Base-by-base conservation (phyloP, 371 early-diverging fungal genomes). In the Mortierella sp. region DNA sequence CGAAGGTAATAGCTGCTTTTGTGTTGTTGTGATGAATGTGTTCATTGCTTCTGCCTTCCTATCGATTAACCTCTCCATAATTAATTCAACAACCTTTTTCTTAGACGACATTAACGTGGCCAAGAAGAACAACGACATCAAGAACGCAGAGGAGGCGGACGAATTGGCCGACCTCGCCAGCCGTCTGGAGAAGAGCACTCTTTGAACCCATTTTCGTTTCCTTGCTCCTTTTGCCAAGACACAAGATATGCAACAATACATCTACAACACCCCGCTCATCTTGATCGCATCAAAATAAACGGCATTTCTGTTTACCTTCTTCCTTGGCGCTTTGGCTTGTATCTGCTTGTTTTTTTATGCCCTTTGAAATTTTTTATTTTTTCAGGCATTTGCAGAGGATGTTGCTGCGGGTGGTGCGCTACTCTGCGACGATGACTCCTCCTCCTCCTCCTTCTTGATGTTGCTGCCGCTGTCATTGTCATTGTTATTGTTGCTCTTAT, bases 141-240 rank as follows among this genome's bases (percentile, higher is more conserved):
- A 64, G 72, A 26, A 77, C 5, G 46, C 59, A 19, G 50, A 28
- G 43, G 28, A 48, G 19, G 77, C 61, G 9, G 67, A 72, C 28
- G 79, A 73, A 54, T 19, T 79, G 59, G 79, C 74, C 24, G 59
- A 70, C 5, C 74, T 79, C 6, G 40, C 57, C 26, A 57, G 69
- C 19, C 79, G 70, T 24, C 43, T 79, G 40, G 73, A 73, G 46
- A 74, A 71, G 73, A 79, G 48, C 69, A 73, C 71, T n/a, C 37
- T 76, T 9, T 76, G 64, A 64, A 19, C 31, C 8, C 28, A 3
- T 26, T 16, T 13, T 59, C 11, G 3, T 14, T 21, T 53, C 16
- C 28, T 31, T 0, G 2, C 11, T 4, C 14, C 14, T 37, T 8
- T 37, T 37, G 64, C 10, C 31, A 43, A 28, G 34, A 26, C 50